A percentile compares a stretch with the other conserved stretches of the same genome.
Evolutionary conservation across 2,329 filamentous ascomycete genomes (phyloP).

Genomic region (Torrubiella hemipterigena): DNA sequence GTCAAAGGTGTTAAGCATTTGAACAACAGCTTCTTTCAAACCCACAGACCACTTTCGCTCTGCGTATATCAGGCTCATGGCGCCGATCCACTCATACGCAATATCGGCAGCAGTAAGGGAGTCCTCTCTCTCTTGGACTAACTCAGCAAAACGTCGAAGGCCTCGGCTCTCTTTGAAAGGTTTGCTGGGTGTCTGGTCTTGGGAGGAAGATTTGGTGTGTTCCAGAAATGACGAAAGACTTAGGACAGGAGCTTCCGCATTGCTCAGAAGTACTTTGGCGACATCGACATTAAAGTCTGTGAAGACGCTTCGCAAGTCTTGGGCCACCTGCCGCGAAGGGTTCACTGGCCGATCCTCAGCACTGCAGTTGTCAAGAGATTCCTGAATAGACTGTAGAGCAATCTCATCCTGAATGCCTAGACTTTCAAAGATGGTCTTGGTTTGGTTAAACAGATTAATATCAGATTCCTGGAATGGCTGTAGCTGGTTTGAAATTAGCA

Average conservation of each 20-base stretch:
- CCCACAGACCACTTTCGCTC: conserved; percentile 44
- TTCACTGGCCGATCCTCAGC: conserved; percentile 38
- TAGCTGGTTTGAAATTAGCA: conserved; percentile 40
- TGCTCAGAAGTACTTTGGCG: conserved; percentile 38
- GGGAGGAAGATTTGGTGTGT: conserved; percentile 44
- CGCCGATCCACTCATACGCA: conserved; percentile 44
- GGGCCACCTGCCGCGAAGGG: conserved; percentile 30
- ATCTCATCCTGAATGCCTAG: conserved; percentile 39
- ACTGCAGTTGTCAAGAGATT: conserved; percentile 39
- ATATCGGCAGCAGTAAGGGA: conserved; percentile 46
- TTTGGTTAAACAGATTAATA: conserved; percentile 41
- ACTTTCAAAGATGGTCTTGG: conserved; percentile 41
- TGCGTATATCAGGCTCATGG: conserved; percentile 37
- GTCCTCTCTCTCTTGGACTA: conserved; percentile 25
- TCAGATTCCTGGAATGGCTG: conserved; percentile 45
- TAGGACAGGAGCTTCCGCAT: conserved; percentile 37
- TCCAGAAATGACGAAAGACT: conserved; percentile 52
- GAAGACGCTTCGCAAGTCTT: conserved; percentile 37
- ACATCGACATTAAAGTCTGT: conserved; percentile 39
- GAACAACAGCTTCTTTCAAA: conserved; percentile 44
- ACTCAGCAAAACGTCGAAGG: conserved; percentile 37
- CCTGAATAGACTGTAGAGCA: conserved; percentile 31
- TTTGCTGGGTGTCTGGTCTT: conserved; percentile 33
- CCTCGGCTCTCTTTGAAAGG: conserved; percentile 41
- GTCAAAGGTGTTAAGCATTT: conserved; percentile 43